These are phyloP conservation scores for Pestalotiopsis sp. DNA, from an alignment of 2,329 filamentous ascomycete genomes.

Conservation along the genomic window DNA sequence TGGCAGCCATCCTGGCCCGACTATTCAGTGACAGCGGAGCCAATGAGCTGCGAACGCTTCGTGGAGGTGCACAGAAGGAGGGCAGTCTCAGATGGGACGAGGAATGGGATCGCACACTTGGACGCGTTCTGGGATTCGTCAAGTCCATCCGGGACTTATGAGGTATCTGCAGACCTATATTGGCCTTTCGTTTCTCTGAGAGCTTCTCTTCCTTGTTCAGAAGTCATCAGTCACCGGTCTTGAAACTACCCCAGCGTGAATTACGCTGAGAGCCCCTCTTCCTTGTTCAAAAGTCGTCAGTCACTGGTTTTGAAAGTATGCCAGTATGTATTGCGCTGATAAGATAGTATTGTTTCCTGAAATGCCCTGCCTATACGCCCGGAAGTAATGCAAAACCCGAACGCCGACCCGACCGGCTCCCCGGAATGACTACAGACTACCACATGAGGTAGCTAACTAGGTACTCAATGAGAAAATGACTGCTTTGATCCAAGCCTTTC, in stretches of 20 bases:
- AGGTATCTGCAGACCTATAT: background rate
- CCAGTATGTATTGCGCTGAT: background rate
- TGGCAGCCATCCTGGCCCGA: conserved; percentile 63
- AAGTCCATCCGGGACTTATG: conserved; percentile 26
- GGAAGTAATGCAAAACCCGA: background rate
- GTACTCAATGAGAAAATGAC: background rate
- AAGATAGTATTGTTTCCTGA: background rate
- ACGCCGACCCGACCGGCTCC: background rate
- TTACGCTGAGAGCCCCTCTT: background rate
- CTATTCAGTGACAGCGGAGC: conserved; percentile 59
- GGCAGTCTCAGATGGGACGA: conserved; percentile 83
- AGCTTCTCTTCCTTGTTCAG: background rate
- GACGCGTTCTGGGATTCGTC: conserved; percentile 60
- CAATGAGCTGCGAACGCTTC: conserved; percentile 61
- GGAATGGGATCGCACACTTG: conserved; percentile 87
- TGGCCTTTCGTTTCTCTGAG: background rate
- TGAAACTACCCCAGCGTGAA: background rate
- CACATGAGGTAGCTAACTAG: background rate
- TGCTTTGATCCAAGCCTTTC: background rate
- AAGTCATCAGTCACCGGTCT: background rate
- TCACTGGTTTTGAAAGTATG: background rate
- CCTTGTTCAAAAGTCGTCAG: background rate
- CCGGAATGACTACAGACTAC: background rate
- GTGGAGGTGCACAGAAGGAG: conserved; percentile 72
- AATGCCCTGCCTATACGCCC: background rate